Conservation (phyloP, 805 yeast genomes). For the Cyberlindnera mrakii region DNA sequence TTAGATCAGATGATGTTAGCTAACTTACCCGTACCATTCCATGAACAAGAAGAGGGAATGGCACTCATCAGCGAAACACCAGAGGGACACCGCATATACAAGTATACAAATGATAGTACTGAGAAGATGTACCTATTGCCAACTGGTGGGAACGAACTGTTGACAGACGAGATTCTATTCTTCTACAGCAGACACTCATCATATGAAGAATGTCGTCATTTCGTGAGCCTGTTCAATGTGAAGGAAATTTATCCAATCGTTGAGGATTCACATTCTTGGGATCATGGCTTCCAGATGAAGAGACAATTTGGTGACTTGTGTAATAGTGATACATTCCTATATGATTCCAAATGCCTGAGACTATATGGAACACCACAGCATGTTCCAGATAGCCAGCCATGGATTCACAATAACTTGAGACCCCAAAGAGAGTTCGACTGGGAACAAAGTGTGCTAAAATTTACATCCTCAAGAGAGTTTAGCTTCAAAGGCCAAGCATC, state of each 20-base stretch:
- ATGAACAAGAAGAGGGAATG: constrained; percentile 13
- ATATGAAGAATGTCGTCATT: constrained; percentile 31
- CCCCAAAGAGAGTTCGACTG: neutral
- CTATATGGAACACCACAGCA: constrained; percentile 1
- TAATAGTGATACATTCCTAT: constrained; percentile 14
- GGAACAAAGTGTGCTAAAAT: neutral
- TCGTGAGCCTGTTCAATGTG: constrained; percentile 32
- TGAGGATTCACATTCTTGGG: constrained; percentile 30
- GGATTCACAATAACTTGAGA: neutral
- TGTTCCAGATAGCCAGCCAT: neutral
- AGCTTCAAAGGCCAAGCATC: constrained; percentile 4
- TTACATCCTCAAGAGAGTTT: neutral
- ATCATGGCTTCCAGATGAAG: constrained; percentile 32
- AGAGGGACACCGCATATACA: constrained; percentile 21
- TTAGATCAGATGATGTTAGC: constrained; percentile 2
- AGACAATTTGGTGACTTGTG: constrained; percentile 36
- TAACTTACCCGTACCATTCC: constrained; percentile 2
- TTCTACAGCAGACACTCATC: constrained; percentile 45
- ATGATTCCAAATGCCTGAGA: constrained; percentile 7
- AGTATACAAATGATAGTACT: constrained; percentile 7
- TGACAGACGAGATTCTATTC: constrained; percentile 32
- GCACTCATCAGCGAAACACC: constrained; percentile 16
- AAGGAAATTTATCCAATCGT: constrained; percentile 38
- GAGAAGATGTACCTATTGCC: constrained; percentile 26
- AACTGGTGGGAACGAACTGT: constrained; percentile 21